phyloP scores from a whole-genome alignment of 371 early-diverging fungal species.

The Mucor ambiguus region DNA sequence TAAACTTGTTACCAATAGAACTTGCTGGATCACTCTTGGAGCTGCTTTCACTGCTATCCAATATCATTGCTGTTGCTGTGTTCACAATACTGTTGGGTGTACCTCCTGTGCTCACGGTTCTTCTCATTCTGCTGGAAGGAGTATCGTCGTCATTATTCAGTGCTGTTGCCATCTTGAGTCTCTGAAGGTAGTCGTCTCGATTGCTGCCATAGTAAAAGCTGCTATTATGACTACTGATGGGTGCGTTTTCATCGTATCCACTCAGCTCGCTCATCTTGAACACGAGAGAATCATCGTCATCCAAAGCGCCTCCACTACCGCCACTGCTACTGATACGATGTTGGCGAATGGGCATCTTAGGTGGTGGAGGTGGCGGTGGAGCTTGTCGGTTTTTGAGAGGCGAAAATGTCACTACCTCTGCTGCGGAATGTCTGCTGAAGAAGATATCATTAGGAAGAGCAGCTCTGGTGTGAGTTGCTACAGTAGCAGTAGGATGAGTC shows the following conservation, averaged over 20 bases:
- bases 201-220: neutral
- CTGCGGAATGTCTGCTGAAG: neutral
- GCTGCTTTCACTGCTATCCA: neutral
- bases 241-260: slow-evolving; percentile 4
- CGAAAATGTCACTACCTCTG: neutral
- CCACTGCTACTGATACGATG: neutral
- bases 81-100: neutral
- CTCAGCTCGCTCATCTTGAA: slow-evolving; percentile 53
- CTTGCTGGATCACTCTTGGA: neutral
- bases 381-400: slow-evolving; percentile 11
- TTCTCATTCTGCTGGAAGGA: neutral
- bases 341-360: neutral
- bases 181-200: neutral
- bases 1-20: neutral
- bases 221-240: neutral
- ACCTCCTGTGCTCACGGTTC: neutral
- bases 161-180: neutral
- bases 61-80: neutral
- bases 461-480: neutral
- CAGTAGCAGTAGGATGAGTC: neutral
- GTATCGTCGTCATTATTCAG: neutral
- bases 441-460: neutral
- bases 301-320: neutral
- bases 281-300: slow-evolving; percentile 53
- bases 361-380: slow-evolving; percentile 9